Percentiles rank a stretch among this genome's conserved stretches.
phyloP scores from a whole-genome alignment of 495 filamentous ascomycete species.

The Lasiosphaeria hispida region DNA sequence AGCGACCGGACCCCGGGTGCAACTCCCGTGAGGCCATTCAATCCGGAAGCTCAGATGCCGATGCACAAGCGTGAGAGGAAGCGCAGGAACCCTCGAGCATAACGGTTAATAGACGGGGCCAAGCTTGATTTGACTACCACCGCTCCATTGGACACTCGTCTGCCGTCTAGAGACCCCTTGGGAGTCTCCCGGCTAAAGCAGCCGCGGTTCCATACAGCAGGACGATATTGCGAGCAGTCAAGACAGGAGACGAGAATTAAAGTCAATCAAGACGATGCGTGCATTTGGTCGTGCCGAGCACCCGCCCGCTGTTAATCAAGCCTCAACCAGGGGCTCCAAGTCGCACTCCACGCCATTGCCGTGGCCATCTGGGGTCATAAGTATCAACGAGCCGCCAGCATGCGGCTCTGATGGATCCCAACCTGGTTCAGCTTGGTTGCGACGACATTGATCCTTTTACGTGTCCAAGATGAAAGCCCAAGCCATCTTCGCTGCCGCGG shows the following conservation, averaged over 20 bases:
- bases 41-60: conserved; percentile 3
- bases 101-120: not conserved
- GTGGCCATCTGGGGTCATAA: not conserved
- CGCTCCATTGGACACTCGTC: not conserved
- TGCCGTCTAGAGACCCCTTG: not conserved
- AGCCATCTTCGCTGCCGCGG: conserved; percentile 1
- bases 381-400: conserved; percentile 2
- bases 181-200: conserved; percentile 10
- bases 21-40: not conserved
- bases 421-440: conserved; percentile 11
- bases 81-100: not conserved
- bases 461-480: conserved; percentile 11
- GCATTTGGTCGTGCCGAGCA: not conserved
- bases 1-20: not conserved
- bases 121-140: not conserved
- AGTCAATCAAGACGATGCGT: conserved; percentile 2
- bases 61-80: not conserved
- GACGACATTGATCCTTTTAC: too few relatives aligned
- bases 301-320: conserved; percentile 2
- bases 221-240: not conserved
- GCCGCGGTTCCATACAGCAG: conserved; percentile 7
- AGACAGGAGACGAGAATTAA: too few relatives aligned
- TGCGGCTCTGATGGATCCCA: not conserved
- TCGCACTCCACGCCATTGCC: not conserved
- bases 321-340: conserved; percentile 1